A percentile compares a stretch with the other conserved stretches of the same genome.
Evolutionary conservation across 2,329 filamentous ascomycete genomes (phyloP).

Genomic region (Lecanosticta acicola): DNA sequence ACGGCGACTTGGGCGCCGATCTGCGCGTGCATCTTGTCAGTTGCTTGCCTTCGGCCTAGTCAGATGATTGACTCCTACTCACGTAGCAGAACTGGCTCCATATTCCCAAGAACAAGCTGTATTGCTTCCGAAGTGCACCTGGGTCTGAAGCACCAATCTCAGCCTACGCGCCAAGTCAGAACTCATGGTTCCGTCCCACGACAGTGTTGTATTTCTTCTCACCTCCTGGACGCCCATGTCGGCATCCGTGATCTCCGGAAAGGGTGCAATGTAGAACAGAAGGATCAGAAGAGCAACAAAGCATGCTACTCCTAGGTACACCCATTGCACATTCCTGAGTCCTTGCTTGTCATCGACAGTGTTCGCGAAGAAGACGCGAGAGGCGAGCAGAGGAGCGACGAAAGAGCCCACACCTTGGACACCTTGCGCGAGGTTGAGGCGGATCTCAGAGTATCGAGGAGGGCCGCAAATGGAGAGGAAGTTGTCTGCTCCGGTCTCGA

Average conservation of each 20-base stretch:
- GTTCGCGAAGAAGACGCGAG: background rate
- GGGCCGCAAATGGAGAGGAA: background rate
- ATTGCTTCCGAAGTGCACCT: background rate
- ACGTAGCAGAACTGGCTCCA: conserved; percentile 1
- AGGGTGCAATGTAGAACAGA: background rate
- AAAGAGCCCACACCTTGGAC: background rate
- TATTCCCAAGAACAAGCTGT: background rate
- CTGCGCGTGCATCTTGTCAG: background rate
- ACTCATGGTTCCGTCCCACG: too few relatives aligned
- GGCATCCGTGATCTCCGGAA: background rate
- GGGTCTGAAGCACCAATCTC: background rate
- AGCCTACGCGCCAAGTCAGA: too few relatives aligned
- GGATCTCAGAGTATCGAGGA: background rate
- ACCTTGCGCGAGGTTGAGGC: background rate
- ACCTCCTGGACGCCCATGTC: background rate
- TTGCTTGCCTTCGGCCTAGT: background rate
- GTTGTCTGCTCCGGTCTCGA: background rate
- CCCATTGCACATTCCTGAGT: background rate
- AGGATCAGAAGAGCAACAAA: background rate
- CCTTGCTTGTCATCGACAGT: background rate
- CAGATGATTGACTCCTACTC: background rate
- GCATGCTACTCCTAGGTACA: background rate
- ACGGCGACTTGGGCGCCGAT: conserved; percentile 1
- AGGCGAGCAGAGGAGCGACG: background rate
- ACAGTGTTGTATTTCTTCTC: too few relatives aligned